Evolutionary conservation across 176 grass and related monocot genomes (phyloP), one percentile per base, ranked within the genome.

Genomic region (Pontederia crassipes): DNA sequence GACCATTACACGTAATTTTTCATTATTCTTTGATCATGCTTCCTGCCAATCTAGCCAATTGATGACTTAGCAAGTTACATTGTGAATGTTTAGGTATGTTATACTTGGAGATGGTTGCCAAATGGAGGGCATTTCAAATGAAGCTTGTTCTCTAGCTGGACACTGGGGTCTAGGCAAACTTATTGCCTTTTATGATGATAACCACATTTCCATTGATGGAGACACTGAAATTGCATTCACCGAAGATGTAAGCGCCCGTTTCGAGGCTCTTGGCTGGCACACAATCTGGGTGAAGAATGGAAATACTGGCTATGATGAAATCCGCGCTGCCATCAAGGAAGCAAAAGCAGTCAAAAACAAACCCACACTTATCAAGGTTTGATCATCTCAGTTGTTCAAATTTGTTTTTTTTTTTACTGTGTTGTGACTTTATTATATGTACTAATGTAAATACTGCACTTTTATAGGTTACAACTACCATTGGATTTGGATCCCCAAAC

Each of bases 271-370:
- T 28, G 94, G 94, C 18, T 99, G 94, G 94, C 94, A 99, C 72
- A 99, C 94, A 1, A 89, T 99, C 68, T 99, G 94, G 94, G 94
- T 99, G 18, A 99, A 99, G 84, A 93, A 86, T 16, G 94, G 94
- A 4, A 99, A 99, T 57, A 77, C 52, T 11, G 94, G 94, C 4
- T 99, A 99, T 58, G 85, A 88, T 29, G 94, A 93, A 17, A 99
- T 99, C 68, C 84, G 94, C 58, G 82, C 82, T 49, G 94, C 94
- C 55, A 99, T 99, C 29, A 78, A 86, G 72, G 94, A 92, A 68
- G 94, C 94, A 17, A 91, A 99, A 62, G 66, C 94, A 1, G 88
- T 93, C 18, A 89, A 80, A 0, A 85, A 99, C 82, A 99, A 89
- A 62, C 94, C 94, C 54, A 93, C 94, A 28, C 27, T 99, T 1